Evolutionary conservation across 306 rosid species (phyloP).

Genomic region (Prunus padus): DNA sequence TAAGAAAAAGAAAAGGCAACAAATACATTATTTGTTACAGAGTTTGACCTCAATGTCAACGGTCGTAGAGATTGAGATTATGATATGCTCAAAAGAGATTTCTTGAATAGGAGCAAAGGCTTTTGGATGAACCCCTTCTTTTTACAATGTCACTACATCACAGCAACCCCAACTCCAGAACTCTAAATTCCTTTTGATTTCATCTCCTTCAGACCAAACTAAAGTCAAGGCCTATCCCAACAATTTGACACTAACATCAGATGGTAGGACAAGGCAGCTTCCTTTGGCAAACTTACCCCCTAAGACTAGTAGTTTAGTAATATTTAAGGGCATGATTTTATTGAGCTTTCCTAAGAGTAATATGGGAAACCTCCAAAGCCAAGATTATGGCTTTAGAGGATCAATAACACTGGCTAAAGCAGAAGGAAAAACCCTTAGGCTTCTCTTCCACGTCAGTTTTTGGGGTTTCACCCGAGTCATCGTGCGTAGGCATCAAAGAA

Average conservation of each 20-base stretch:
- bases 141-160: slow-evolving; percentile 65
- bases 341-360: slow-evolving; percentile 37
- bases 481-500: slow-evolving; percentile 63
- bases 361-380: slow-evolving; percentile 2
- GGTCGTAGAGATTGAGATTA: not conserved
- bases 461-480: slow-evolving; percentile 47
- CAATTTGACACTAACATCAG: slow-evolving; percentile 4
- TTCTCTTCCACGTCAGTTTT: slow-evolving; percentile 44
- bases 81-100: not conserved
- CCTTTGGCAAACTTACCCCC: slow-evolving; percentile 18
- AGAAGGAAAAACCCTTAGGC: slow-evolving; percentile 61
- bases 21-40: slow-evolving; percentile 4
- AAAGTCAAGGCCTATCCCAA: slow-evolving; percentile 11
- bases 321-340: slow-evolving; percentile 25
- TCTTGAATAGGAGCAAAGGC: slow-evolving; percentile 42
- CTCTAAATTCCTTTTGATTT: slow-evolving; percentile 13
- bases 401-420: slow-evolving; percentile 74
- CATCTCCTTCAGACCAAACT: slow-evolving; percentile 26
- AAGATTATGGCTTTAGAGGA: slow-evolving; percentile 17
- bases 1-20: not conserved
- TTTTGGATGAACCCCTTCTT: slow-evolving; percentile 63
- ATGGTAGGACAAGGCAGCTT: not conserved
- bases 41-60: not conserved
- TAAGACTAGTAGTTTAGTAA: slow-evolving; percentile 3
- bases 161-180: slow-evolving; percentile 77